Percentiles rank a stretch among this genome's conserved stretches.
Evolutionary conservation across 176 grass and related monocot genomes (phyloP).

Genomic region (Oryza australiensis): DNA sequence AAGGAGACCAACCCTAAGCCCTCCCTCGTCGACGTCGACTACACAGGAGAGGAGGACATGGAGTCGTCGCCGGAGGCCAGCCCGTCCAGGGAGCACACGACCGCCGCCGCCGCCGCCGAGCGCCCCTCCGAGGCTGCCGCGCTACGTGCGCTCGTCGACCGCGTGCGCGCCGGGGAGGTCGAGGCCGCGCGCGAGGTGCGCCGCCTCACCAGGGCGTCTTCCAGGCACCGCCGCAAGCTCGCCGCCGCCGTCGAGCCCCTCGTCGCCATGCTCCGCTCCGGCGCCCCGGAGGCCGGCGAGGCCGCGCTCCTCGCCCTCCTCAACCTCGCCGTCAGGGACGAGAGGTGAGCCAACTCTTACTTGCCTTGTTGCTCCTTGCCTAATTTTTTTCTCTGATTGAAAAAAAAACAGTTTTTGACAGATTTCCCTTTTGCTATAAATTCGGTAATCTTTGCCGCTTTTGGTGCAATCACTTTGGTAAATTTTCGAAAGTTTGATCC

Average conservation of each 20-base stretch:
- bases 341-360: constrained; percentile 45
- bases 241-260: constrained; percentile 71
- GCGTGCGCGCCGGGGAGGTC: constrained; percentile 49
- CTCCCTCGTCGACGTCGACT: neutral
- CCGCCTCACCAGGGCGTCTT: constrained; percentile 64
- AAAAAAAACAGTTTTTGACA: neutral
- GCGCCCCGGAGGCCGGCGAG: constrained; percentile 29
- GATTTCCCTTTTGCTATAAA: neutral
- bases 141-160: constrained; percentile 53
- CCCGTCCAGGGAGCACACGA: neutral
- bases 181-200: constrained; percentile 85
- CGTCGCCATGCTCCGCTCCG: constrained; percentile 76
- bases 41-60: neutral
- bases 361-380: neutral
- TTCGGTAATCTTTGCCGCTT: constrained; percentile 20
- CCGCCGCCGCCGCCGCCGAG: constrained; percentile 30
- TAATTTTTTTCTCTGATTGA: neutral
- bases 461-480: neutral
- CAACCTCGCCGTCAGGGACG: constrained; percentile 87
- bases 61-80: constrained; percentile 36
- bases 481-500: neutral
- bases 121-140: constrained; percentile 47
- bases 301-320: constrained; percentile 83
- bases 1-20: neutral
- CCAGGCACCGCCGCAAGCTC: constrained; percentile 67